Evolutionary conservation across 1,139 yeast genomes (phyloP), one percentile per base, ranked within the genome.

Genomic region (Yamadazyma sp.): DNA sequence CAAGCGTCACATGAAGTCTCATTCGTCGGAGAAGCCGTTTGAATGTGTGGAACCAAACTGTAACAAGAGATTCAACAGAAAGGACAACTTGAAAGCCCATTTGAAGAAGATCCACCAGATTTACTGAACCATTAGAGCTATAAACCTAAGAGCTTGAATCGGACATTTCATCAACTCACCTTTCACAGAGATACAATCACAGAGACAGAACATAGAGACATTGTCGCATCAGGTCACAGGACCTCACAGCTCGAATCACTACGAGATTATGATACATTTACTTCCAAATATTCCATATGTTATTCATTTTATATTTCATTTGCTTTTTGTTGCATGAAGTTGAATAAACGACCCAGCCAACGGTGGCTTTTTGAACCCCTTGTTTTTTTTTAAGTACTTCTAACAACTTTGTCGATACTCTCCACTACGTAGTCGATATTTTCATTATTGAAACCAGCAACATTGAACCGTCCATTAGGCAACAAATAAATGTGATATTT

Each of bases 1-100:
- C 40, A 87, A 88, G 58, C 75, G 98, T 55, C 98, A 91, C 59
- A 72, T 85, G 79, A 75, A 94, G 53, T 80, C 88, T 23, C 98
- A 91, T 62, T 82, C 94, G 3, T 80, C 87, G 24, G 96, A 87
- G 51, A 85, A 86, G 57, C 97, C 96, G 4, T 89, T 76, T 58
- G 77, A 72, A 41, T 91, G 98, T 62, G 79, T 81, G 40, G 71
- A 79, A 57, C 75, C 77, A 34, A 77, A 79, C 61, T 88, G 98
- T 62, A 81, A 81, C 18, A 87, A 88, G 59, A 66, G 87, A 47
- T 94, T 91, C 60, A 83, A 83, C 57, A 45, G 87, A 50, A 79
- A 78, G 53, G 87, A 81, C 53, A 81, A 81, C 49, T 64, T 83
- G 49, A 80, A 81, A 53, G 87, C 84, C 9, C 89, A 83, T 59